A percentile compares a stretch with the other conserved stretches of the same genome.
Evolutionary conservation across 768 basidiomycete genomes (phyloP).

Genomic region (Termitomyces sp.): DNA sequence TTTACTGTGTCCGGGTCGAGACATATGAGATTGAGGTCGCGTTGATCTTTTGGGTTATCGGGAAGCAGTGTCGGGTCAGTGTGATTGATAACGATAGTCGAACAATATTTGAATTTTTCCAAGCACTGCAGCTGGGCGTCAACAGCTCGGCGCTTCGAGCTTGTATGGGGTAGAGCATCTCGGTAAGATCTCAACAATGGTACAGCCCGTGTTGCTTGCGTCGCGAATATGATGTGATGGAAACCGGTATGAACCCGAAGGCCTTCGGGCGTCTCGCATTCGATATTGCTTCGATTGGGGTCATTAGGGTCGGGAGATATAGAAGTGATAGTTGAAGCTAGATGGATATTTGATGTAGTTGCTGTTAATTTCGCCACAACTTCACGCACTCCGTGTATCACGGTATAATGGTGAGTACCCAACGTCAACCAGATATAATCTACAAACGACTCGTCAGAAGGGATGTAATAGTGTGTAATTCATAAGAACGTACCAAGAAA

Average conservation of each 20-base stretch:
- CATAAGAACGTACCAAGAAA: constrained; percentile 51
- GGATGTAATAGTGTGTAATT: neutral
- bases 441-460: constrained; percentile 18
- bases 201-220: constrained; percentile 65
- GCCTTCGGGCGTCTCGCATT: constrained; percentile 29
- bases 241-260: constrained; percentile 41
- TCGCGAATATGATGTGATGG: constrained; percentile 67
- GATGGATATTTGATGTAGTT: constrained; percentile 47
- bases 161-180: constrained; percentile 27
- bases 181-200: constrained; percentile 48
- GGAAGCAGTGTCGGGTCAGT: constrained; percentile 61
- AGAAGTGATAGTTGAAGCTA: constrained; percentile 46
- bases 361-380: constrained; percentile 51
- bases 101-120: constrained; percentile 48
- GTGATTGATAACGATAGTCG: constrained; percentile 67
- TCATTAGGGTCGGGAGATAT: constrained; percentile 37
- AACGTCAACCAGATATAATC: constrained; percentile 73
- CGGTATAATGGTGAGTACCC: constrained; percentile 67
- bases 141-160: constrained; percentile 26
- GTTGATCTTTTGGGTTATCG: constrained; percentile 39
- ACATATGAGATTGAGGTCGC: constrained; percentile 64
- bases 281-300: constrained; percentile 31
- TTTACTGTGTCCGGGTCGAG: constrained; percentile 8
- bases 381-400: constrained; percentile 53
- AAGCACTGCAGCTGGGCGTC: constrained; percentile 46